Base-by-base conservation (phyloP, 371 early-diverging fungal genomes). In the Thermomucor indicae-seudaticae region DNA sequence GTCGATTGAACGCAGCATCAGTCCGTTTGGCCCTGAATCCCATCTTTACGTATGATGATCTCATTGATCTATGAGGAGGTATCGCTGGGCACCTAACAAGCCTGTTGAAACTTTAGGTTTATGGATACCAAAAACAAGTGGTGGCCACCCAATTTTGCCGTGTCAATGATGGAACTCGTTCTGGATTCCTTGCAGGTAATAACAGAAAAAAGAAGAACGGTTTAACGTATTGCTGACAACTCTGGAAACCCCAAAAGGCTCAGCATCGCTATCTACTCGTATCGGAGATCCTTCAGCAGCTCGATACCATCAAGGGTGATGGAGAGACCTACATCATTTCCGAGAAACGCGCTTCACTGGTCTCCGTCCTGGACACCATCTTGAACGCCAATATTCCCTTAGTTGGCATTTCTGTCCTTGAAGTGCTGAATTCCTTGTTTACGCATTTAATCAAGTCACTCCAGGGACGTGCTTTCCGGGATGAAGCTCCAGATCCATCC, bases 351-450 rank as follows among this genome's bases (percentile, higher is more conserved):
- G 74, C 72, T 4, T 73, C 81, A 0, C 57, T 89, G n/a, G 65
- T 85, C 6, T 61, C 67, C 2, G 68, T 79, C n/a, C 55, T 89
- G 8, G 75, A 78, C 16, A 65, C 74, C 1, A 63, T 88, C 4
- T 57, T 89, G 24, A 73, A 72, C 20, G 68, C 75, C 4, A 68
- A 75, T 19, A 62, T 72, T 31, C 77, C 80, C 4, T 62, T 88
- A 30, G 82, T 83, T 8, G 91, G 93, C 20, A 72, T 94, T 29
- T 89, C 93, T 1, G 85, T 89, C 0, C 68, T 92, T 48, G 96
- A 94, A 63, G 82, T 92, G 0, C 64, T 93, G 40, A 88, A 90
- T 42, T 79, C 85, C 4, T 67, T 94, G 1, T 78, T 89, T 23
- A 62, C 59, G 1, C 72, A 78, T 28, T 61, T 93, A 31, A 63